Evolutionary conservation across 2,329 filamentous ascomycete genomes (phyloP).

Genomic region (Furcasterigmium sp.): DNA sequence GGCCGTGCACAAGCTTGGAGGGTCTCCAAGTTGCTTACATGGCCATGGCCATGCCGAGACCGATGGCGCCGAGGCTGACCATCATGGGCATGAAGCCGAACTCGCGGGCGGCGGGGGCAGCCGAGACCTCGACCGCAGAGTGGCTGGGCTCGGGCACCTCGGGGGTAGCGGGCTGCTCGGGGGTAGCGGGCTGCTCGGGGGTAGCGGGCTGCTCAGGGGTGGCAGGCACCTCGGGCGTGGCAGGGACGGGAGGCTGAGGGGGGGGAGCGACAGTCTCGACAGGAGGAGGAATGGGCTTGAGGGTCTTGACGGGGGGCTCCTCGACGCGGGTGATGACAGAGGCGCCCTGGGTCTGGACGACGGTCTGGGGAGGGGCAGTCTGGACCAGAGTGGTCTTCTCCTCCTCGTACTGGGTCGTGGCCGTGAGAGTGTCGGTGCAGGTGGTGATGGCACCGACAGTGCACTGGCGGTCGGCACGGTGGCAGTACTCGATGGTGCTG

Average conservation of each 20-base stretch:
- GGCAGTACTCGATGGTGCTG: constrained; percentile 1
- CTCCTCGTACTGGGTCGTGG: constrained; percentile 3
- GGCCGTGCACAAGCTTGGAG: too few relatives aligned
- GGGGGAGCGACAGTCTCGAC: not conserved
- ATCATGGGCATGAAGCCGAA: constrained; percentile 2
- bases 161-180: not conserved
- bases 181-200: not conserved
- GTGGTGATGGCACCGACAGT: not conserved
- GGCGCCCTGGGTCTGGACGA: not conserved
- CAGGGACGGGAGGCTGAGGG: not conserved
- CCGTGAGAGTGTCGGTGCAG: not conserved
- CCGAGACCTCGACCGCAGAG: not conserved
- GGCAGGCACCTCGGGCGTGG: not conserved
- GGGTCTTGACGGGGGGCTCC: not conserved
- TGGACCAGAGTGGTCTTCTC: not conserved
- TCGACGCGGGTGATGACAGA: not conserved
- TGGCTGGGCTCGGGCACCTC: too few relatives aligned
- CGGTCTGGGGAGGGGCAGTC: not conserved
- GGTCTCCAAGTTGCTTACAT: not conserved
- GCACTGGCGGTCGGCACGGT: not conserved
- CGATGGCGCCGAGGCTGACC: constrained; percentile 3
- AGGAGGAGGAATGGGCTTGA: not conserved
- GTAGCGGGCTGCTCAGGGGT: not conserved
- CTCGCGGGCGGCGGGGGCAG: not conserved
- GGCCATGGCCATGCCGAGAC: constrained; percentile 1